A percentile compares a stretch with the other conserved stretches of the same genome.
These are phyloP conservation scores for Kokia cookei DNA, from an alignment of 441 rosid species.

Conservation along the genomic window DNA sequence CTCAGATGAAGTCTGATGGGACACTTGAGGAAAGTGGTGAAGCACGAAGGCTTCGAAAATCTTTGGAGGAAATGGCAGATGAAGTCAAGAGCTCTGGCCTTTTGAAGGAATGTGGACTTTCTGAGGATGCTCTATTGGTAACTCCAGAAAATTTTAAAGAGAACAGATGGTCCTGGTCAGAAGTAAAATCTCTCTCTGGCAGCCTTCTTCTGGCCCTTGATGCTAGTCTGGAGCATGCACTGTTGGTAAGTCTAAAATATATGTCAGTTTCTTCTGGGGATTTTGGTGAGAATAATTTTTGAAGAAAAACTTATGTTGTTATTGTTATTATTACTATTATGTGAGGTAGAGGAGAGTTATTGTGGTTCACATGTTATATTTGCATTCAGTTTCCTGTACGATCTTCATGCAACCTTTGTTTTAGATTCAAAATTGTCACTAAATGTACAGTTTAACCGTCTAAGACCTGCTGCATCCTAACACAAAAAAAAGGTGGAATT, in stretches of 20 bases:
- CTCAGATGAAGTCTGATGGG: conserved; percentile 96
- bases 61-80: conserved; percentile 94
- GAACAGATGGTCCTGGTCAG: conserved; percentile 87
- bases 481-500: neutral
- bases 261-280: neutral
- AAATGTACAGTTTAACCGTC: neutral
- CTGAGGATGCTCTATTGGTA: conserved; percentile 56
- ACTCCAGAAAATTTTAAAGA: conserved; percentile 57
- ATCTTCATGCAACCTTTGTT: neutral
- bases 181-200: conserved; percentile 77
- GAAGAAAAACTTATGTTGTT: neutral
- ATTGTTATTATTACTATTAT: neutral
- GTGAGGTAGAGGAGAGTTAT: neutral
- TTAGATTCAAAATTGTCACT: neutral
- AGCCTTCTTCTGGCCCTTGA: conserved; percentile 90
- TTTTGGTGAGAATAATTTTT: neutral
- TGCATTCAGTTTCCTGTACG: neutral
- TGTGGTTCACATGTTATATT: neutral
- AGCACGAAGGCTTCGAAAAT: conserved; percentile 82
- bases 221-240: conserved; percentile 96
- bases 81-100: conserved; percentile 62
- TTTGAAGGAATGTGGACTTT: conserved; percentile 78
- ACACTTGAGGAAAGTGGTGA: conserved; percentile 97
- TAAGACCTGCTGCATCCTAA: neutral
- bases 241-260: conserved; percentile 63